Base-by-base conservation (phyloP, 1,284 basidiomycete species). In the Ustilago nuda region DNA sequence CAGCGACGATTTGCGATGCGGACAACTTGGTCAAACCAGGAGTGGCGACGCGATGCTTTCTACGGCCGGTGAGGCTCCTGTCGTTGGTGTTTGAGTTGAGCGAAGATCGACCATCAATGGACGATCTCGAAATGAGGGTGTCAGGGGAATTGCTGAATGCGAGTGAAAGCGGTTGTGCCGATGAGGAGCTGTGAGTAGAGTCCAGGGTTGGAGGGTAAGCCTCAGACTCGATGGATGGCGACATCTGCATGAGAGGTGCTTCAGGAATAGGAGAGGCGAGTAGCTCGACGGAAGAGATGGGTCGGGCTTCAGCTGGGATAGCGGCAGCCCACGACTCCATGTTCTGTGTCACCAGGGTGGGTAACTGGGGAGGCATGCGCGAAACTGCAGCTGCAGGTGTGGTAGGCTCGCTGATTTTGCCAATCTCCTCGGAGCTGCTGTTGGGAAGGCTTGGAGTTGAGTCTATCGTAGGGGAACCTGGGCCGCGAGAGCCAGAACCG, bases 391-490 rank as follows among this genome's bases (percentile, higher is more conserved):
- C 37, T 1, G 59, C 46, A 19, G 46, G 35, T 15, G 32, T 32
- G 3, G 45, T 19, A 5, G 60, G 15, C 45, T 66, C 56, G 56
- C 11, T 58, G 64, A 62, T 48, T 36, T 66, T 72, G 63, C 51
- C 56, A 13, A 62, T 51, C 7, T 72, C 69, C 45, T 72, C 64
- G 1, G 61, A 72, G 48, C 69, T 72, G 64, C 69, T 63, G 64
- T 66, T 66, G 37, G 33, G 37, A 9, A 69, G 33, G 62, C 56
- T 69, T 2, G 72, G 56, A 39, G 72, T 59, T 19, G 62, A 66
- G 41, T 46, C 60, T 45, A 13, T 30, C 27, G 56, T 52, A 23
- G 30, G 60, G 17, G 69, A 66, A 46, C 53, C 68, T 13, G 69
- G 63, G 46, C 41, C 68, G 11, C 48, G 32, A 3, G 65, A 59